A percentile compares a stretch with the other conserved stretches of the same genome.
These are phyloP conservation scores for Dicorynia guianensis DNA, from an alignment of 306 rosid species.

Conservation along the genomic window DNA sequence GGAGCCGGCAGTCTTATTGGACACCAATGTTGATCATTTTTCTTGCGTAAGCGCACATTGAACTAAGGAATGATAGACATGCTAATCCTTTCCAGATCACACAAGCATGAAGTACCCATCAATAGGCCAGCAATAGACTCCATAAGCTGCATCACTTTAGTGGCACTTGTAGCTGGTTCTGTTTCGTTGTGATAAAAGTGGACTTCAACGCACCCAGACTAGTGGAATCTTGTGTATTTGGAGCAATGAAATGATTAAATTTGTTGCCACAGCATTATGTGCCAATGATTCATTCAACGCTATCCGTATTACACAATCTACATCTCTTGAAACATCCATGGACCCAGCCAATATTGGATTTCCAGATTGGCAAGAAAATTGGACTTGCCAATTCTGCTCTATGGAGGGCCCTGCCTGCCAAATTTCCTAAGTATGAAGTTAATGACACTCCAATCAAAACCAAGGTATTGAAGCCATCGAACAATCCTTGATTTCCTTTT, in stretches of 20 bases:
- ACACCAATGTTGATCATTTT: neutral
- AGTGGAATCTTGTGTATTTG: constrained; percentile 8
- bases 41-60: constrained; percentile 8
- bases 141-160: constrained; percentile 7
- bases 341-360: constrained; percentile 42
- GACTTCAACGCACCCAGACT: constrained; percentile 6
- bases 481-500: constrained; percentile 58
- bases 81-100: constrained; percentile 5
- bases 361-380: constrained; percentile 33
- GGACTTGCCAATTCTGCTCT: constrained; percentile 29
- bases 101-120: neutral
- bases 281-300: constrained; percentile 28
- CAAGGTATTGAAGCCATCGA: constrained; percentile 72
- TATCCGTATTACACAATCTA: constrained; percentile 35
- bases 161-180: constrained; percentile 13
- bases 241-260: constrained; percentile 34
- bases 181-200: constrained; percentile 25
- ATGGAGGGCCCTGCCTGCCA: constrained; percentile 50
- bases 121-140: constrained; percentile 4
- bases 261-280: constrained; percentile 41
- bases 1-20: neutral
- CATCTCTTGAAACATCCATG: constrained; percentile 38
- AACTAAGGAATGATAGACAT: neutral
- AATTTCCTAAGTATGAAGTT: constrained; percentile 54
- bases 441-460: constrained; percentile 61